A percentile compares a stretch with the other conserved stretches of the same genome.
These are phyloP conservation scores for Suillus brevipes DNA, from an alignment of 768 basidiomycete genomes.

Conservation along the genomic window DNA sequence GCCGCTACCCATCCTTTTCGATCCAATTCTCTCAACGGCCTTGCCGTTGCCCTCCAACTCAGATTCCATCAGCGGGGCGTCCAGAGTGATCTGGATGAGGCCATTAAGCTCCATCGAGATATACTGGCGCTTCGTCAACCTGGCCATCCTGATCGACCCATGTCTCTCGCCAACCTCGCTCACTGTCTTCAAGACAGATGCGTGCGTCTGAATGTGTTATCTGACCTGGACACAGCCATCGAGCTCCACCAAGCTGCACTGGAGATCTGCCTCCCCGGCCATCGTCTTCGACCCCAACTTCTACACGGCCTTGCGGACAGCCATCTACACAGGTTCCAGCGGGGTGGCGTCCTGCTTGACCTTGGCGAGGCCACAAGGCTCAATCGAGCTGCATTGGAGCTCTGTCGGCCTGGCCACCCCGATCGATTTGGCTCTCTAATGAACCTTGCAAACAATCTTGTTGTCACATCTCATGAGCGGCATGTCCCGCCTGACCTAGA, in stretches of 20 bases:
- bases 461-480: slow-evolving; percentile 18
- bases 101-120: slow-evolving; percentile 3
- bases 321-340: slow-evolving; percentile 11
- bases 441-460: slow-evolving; percentile 17
- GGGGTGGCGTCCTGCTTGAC: slow-evolving; percentile 13
- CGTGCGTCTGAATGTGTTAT: slow-evolving; percentile 1
- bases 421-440: slow-evolving; percentile 16
- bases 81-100: not conserved
- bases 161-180: slow-evolving; percentile 16
- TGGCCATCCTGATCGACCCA: slow-evolving; percentile 15
- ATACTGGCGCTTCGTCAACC: slow-evolving; percentile 6
- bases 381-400: slow-evolving; percentile 18
- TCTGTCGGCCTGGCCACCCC: slow-evolving; percentile 22
- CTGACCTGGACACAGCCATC: slow-evolving; percentile 17
- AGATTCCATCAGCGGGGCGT: not conserved
- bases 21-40: not conserved
- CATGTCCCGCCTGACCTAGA: slow-evolving; percentile 24
- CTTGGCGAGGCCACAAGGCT: slow-evolving; percentile 18
- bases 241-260: slow-evolving; percentile 4
- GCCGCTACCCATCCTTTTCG: not conserved
- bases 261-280: slow-evolving; percentile 8
- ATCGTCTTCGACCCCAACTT: slow-evolving; percentile 11
- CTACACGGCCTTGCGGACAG: slow-evolving; percentile 16
- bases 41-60: not conserved
- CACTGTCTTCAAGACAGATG: slow-evolving; percentile 11